Evolutionary conservation across 176 grass and related monocot species (phyloP).

Genomic region (Rhynchospora pubera): DNA sequence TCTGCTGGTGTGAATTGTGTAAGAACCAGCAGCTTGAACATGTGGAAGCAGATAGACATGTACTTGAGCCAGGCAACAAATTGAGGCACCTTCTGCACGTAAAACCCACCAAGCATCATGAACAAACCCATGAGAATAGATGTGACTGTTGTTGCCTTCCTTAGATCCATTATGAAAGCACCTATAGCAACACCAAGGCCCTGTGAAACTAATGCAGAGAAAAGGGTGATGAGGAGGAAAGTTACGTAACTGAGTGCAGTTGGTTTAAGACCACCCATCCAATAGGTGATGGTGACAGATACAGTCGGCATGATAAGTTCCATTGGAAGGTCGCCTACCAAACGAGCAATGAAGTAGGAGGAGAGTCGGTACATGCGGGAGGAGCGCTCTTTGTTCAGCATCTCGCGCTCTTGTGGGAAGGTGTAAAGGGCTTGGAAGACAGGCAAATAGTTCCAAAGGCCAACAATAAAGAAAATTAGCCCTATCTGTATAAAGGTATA

Average conservation of each 20-base stretch:
- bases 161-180: slow-evolving; percentile 43
- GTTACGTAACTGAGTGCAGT: slow-evolving; percentile 3
- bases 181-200: slow-evolving; percentile 38
- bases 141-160: slow-evolving; percentile 24
- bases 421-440: slow-evolving; percentile 33
- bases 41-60: slow-evolving; percentile 25
- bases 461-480: slow-evolving; percentile 29
- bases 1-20: slow-evolving; percentile 20
- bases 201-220: slow-evolving; percentile 26
- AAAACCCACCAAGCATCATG: slow-evolving; percentile 31
- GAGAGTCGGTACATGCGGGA: slow-evolving; percentile 41
- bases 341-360: slow-evolving; percentile 29
- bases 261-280: slow-evolving; percentile 38
- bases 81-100: slow-evolving; percentile 22
- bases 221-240: slow-evolving; percentile 20
- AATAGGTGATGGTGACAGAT: slow-evolving; percentile 34
- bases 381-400: slow-evolving; percentile 37
- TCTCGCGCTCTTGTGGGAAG: slow-evolving; percentile 37
- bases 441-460: slow-evolving; percentile 37
- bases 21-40: slow-evolving; percentile 31
- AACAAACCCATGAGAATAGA: slow-evolving; percentile 29
- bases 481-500: slow-evolving; percentile 11
- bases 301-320: slow-evolving; percentile 36
- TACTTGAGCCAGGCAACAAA: slow-evolving; percentile 47
- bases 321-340: slow-evolving; percentile 35